Evolutionary conservation across 179 eudicot genomes (phyloP), one percentile per base, ranked within the genome.

Genomic region (Beta corolliflora): DNA sequence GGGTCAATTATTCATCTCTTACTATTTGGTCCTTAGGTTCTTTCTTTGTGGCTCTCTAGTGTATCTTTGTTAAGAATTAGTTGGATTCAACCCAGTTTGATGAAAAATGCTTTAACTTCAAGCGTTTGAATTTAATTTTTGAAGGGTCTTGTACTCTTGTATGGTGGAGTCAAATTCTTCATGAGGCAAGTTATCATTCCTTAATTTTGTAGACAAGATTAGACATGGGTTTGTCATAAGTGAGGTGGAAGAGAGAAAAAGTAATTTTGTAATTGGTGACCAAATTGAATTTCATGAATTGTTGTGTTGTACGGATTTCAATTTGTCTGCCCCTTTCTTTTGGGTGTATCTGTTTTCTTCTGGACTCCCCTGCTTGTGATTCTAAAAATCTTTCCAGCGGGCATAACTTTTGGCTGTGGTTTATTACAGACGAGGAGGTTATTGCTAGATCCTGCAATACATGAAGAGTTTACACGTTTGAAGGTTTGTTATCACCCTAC

Each of bases 381-480:
- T 66, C 50, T 4, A 1, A 48, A 31, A 55, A 3, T 60, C n/a
- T 46, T 72, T 18, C 44, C 45, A 15, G 23, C 31, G 3, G 71
- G 71, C 53, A 23, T 85, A 76, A 79, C 64, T 71, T 60, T 23
- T 68, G 31, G 29, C 12, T 54, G 18, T 82, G 23, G 23, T 75
- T 81, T 71, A 72, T 53, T 83, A 81, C 91, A 96, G 99, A 92
- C 98, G 44, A 87, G 97, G 88, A 94, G 89, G 83, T 87, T 96
- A 74, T 83, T 97, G 87, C 90, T 97, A 36, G 99, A 97, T 87
- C 98, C 99, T 79, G 99, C 99, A 31, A 97, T 97, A 78, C 98
- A 97, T 85, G 99, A 97, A 84, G 99, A 97, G 87, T 97, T 97
- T 80, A 93, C 88, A 29, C 89, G 98, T 61, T 82, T 97, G 83